Evolutionary conservation across 139 green algal genomes (phyloP).

Genomic region (Chlorella ohadii): DNA sequence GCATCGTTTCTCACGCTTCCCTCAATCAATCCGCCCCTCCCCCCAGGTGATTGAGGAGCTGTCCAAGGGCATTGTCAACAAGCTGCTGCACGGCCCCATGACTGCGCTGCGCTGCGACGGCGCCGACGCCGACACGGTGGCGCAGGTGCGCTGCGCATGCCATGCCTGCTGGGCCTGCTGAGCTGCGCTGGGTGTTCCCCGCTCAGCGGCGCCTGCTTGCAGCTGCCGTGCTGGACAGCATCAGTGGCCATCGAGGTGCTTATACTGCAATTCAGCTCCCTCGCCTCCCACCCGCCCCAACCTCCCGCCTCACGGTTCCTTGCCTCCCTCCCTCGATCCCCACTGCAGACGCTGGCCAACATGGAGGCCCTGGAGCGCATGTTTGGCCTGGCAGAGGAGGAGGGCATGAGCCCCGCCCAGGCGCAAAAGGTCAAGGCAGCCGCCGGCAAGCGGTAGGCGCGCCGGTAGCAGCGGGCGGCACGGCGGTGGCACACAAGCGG

Average conservation of each 20-base stretch:
- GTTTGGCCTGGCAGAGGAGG: slow-evolving; percentile 85
- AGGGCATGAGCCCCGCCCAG: slow-evolving; percentile 15
- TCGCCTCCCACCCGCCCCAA: too few species aligned
- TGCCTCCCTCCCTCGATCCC: too few species aligned
- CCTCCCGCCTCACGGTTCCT: too few species aligned
- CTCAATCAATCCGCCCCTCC: neutral
- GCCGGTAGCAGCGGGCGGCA: neutral
- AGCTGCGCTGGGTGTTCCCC: too few species aligned
- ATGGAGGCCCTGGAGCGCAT: slow-evolving; percentile 99
- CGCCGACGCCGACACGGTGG: slow-evolving; percentile 59
- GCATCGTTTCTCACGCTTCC: too few species aligned
- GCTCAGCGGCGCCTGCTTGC: too few species aligned
- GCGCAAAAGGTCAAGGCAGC: slow-evolving; percentile 23
- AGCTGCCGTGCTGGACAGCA: too few species aligned
- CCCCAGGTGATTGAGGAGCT: slow-evolving; percentile 93
- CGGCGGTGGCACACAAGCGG: too few species aligned
- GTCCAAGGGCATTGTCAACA: slow-evolving; percentile 96
- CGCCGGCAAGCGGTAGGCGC: slow-evolving; percentile 14
- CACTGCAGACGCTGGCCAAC: slow-evolving; percentile 90
- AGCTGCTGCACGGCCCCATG: slow-evolving; percentile 99
- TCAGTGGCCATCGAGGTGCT: too few species aligned
- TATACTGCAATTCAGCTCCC: too few species aligned
- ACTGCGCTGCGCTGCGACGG: slow-evolving; percentile 93
- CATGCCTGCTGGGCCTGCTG: too few species aligned
- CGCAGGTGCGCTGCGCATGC: too few species aligned